phyloP scores from a whole-genome alignment of 2,329 filamentous ascomycete species.

The Nemania diffusa region DNA sequence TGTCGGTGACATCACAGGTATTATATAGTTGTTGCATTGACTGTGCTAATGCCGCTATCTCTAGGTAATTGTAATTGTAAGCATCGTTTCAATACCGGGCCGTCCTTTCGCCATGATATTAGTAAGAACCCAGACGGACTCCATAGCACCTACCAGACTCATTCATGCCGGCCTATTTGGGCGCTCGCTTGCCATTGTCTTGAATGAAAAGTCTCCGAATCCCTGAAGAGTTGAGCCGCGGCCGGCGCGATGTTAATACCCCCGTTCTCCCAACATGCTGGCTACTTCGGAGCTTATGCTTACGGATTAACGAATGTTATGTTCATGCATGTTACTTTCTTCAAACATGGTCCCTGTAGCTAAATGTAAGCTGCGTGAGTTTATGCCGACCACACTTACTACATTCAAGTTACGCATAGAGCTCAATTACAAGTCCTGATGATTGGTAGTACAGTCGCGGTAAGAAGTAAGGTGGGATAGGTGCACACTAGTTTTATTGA shows the following conservation, averaged over 20 bases:
- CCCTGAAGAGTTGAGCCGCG: not conserved
- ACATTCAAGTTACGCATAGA: not conserved
- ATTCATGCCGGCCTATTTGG: not conserved
- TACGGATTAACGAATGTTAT: not conserved
- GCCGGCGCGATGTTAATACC: not conserved
- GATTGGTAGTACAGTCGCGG: not conserved
- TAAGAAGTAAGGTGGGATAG: not conserved
- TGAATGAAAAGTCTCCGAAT: constrained; percentile 21
- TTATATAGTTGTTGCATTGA: not conserved
- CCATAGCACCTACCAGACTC: not conserved
- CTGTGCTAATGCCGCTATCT: not conserved
- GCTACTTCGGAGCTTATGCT: not conserved
- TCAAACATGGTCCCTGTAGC: not conserved
- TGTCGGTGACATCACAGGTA: constrained; percentile 20
- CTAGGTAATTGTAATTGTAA: not conserved
- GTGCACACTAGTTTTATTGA: not conserved
- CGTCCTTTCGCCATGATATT: constrained; percentile 5
- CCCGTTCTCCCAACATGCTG: not conserved
- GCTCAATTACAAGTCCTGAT: not conserved
- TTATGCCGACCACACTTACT: not conserved
- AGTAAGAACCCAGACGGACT: constrained; percentile 7
- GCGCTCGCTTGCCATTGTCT: constrained; percentile 10
- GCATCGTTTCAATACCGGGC: not conserved
- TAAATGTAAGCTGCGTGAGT: not conserved
- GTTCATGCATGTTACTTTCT: too few species aligned